Percentiles rank a stretch among this genome's conserved stretches.
These are phyloP conservation scores for Penstemon newberryi DNA, from an alignment of 257 asterid species.

Conservation along the genomic window DNA sequence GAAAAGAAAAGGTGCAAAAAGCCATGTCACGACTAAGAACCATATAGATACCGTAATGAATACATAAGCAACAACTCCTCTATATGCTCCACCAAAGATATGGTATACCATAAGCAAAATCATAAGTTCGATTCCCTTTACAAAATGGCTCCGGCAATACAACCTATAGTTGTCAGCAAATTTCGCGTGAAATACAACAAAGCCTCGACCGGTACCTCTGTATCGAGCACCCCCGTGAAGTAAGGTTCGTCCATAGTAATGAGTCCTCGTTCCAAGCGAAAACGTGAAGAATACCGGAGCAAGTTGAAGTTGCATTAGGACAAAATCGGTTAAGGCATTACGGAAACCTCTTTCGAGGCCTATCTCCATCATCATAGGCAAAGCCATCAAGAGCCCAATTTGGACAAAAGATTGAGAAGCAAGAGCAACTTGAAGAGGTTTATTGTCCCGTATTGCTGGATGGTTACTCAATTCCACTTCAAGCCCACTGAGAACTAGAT, in stretches of 20 bases:
- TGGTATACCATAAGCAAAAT: conserved; percentile 86
- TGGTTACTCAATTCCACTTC: conserved; percentile 65
- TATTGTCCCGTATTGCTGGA: conserved; percentile 84
- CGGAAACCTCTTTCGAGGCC: conserved; percentile 94
- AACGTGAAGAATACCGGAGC: conserved; percentile 93
- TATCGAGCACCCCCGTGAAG: conserved; percentile 96
- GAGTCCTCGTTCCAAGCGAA: conserved; percentile 90
- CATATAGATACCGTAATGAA: conserved; percentile 82
- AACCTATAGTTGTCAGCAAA: conserved; percentile 85
- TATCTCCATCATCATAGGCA: conserved; percentile 99
- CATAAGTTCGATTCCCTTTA: conserved; percentile 89
- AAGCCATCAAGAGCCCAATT: conserved; percentile 86
- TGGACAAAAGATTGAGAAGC: conserved; percentile 96
- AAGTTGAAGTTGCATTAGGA: conserved; percentile 88
- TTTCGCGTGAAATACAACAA: conserved; percentile 91
- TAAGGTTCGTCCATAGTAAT: conserved; percentile 83
- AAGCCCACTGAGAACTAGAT: conserved; percentile 90
- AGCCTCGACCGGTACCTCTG: conserved; percentile 92
- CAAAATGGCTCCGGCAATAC: conserved; percentile 88
- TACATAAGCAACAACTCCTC: conserved; percentile 66
- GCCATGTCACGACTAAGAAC: conserved; percentile 93
- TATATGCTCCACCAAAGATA: conserved; percentile 66
- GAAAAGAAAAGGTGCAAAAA: conserved; percentile 88
- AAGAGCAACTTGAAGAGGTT: conserved; percentile 96
- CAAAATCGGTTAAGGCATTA: conserved; percentile 78